A percentile compares a stretch with the other conserved stretches of the same genome.
Evolutionary conservation across 208 protist species (phyloP).

Genomic region (Ichthyophonus hoferi): DNA sequence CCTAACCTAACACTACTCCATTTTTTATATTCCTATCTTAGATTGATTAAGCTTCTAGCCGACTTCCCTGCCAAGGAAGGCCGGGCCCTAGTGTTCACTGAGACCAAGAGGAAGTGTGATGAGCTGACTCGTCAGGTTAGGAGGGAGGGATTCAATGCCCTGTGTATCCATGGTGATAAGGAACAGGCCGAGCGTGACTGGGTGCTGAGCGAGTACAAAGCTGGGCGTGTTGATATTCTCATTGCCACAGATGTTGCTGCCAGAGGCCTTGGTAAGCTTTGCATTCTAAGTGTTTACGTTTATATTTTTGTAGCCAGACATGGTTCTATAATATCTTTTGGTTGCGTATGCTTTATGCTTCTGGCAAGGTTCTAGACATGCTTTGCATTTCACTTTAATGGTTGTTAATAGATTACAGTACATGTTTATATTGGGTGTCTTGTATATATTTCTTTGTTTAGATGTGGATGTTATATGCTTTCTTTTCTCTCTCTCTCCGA

Average conservation of each 20-base stretch:
- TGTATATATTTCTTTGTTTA: too few relatives aligned
- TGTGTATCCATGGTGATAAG: conserved; percentile 72
- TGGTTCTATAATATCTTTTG: too few relatives aligned
- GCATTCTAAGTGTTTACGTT: too few relatives aligned
- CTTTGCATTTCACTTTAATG: too few relatives aligned
- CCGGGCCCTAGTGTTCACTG: conserved; percentile 53
- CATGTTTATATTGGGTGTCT: too few relatives aligned
- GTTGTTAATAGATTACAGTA: too few relatives aligned
- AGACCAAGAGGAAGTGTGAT: conserved; percentile 46
- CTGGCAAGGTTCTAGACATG: too few relatives aligned
- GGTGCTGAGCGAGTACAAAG: conserved; percentile 64
- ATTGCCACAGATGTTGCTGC: conserved; percentile 79
- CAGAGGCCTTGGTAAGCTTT: conserved; percentile 48
- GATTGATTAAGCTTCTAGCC: conserved; percentile 33
- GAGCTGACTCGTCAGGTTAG: conserved; percentile 34
- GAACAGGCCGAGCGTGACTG: conserved; percentile 66
- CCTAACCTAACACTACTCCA: too few relatives aligned
- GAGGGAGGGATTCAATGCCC: conserved; percentile 8
- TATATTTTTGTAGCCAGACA: too few relatives aligned
- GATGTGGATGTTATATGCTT: too few relatives aligned
- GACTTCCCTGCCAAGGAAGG: conserved; percentile 16
- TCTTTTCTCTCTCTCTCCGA: too few relatives aligned
- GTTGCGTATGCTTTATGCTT: too few relatives aligned
- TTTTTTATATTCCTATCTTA: neutral
- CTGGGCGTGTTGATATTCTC: conserved; percentile 51